These are phyloP conservation scores for Verticillium nubilum DNA, from an alignment of 2,329 filamentous ascomycete species.

Conservation along the genomic window DNA sequence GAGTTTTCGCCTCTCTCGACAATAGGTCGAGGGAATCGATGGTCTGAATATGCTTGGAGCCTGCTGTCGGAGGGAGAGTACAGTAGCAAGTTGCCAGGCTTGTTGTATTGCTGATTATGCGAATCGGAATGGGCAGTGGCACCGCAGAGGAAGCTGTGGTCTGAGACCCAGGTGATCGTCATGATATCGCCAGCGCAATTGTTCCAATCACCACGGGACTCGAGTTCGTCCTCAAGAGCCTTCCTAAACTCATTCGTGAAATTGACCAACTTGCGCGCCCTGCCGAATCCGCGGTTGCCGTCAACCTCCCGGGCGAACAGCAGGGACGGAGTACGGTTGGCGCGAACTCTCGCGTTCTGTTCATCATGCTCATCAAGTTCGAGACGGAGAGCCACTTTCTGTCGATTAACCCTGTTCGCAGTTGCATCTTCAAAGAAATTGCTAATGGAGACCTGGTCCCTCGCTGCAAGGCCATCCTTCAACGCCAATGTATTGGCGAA, in stretches of 20 bases:
- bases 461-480: slow-evolving; percentile 12
- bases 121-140: slow-evolving; percentile 57
- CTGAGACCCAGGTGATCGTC: slow-evolving; percentile 51
- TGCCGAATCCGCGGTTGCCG: slow-evolving; percentile 37
- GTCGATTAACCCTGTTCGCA: slow-evolving; percentile 12
- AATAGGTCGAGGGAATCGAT: slow-evolving; percentile 49
- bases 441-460: slow-evolving; percentile 25
- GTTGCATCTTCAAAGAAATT: slow-evolving; percentile 31
- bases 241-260: slow-evolving; percentile 39
- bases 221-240: slow-evolving; percentile 45
- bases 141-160: slow-evolving; percentile 52
- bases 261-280: slow-evolving; percentile 34
- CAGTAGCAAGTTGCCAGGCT: slow-evolving; percentile 54
- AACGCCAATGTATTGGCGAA: slow-evolving; percentile 5
- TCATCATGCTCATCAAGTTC: slow-evolving; percentile 21
- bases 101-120: slow-evolving; percentile 63
- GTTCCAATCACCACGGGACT: slow-evolving; percentile 48
- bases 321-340: slow-evolving; percentile 30
- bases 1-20: slow-evolving; percentile 51
- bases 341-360: slow-evolving; percentile 19
- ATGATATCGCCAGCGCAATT: slow-evolving; percentile 58
- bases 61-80: slow-evolving; percentile 40
- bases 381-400: slow-evolving; percentile 22
- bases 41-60: slow-evolving; percentile 48
- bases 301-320: slow-evolving; percentile 44